Base-by-base conservation (phyloP, 2,329 filamentous ascomycete species). In the Ophiostoma ips region DNA sequence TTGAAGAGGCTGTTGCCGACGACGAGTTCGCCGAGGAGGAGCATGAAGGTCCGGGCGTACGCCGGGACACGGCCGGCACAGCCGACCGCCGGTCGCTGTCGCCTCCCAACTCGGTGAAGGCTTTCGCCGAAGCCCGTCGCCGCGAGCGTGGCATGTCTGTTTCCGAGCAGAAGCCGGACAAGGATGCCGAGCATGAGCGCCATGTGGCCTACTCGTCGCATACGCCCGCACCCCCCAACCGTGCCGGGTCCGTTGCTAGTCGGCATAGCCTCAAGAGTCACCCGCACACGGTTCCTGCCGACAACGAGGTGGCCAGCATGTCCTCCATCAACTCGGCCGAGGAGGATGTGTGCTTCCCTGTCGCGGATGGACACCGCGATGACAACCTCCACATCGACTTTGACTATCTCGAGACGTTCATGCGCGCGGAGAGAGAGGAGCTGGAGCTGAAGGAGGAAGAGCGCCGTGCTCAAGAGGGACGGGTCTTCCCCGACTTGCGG, bases 101-200 rank as follows among this genome's bases (percentile, higher is more conserved):
- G 6, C 90, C 90, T 11, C 92, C 92, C 8, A 98, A 95, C 65
- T 98, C 92, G 0, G 88, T 98, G 48, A 94, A 96, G 64, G 92
- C 92, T 4, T 98, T 98, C 65, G 92, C 92, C 16, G 86, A 92
- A 60, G 86, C 87, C 50, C 83, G 87, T 47, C 85, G 87, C 52
- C 83, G 89, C 52, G 86, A 90, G 62, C 84, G 89, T 40, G 87
- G 81, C 53, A 63, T 73, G 61, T 81, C 73, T 19, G 68, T 73
- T 55, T 76, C 72, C 15, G 76, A 75, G 55, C 61, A 64, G 50
- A 63, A 62, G 50, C 53, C 58, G 18, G 62, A 66, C 52, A 57
- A 59, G 46, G 57, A 59, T 21, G 64, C 55, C 53, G 60, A 62
- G 16, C 68, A 73, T 6, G 70, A 73, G 16, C 72, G 76, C 30